Evolutionary conservation across 2,329 filamentous ascomycete species (phyloP), one percentile per base, ranked within the genome.

Genomic region (Periconia digitata): DNA sequence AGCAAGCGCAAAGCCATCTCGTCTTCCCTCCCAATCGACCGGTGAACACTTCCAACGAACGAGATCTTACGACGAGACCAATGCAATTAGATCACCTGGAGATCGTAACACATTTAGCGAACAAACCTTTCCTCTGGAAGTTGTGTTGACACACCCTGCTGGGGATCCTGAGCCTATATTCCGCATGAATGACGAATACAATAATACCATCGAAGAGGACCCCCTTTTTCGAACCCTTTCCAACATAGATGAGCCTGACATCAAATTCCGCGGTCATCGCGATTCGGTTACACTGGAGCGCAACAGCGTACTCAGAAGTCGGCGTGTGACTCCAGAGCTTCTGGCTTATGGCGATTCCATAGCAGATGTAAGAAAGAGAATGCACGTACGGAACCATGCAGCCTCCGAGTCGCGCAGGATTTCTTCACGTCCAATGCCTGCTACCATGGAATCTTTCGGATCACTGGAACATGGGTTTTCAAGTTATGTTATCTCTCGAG

Each of bases 261-360:
- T 55, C 1, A 58, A 49, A 15, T 71, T 71, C 20, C 56, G 62
- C 3, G 59, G 56, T 17, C 68, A 70, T 47, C 61, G 64, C 20
- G 64, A 71, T 41, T 71, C 68, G 0, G 51, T 69, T 0, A 53
- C 62, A 1, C 48, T 69, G n/a, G 62, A 64, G 6, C 61, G 60
- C 22, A 55, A 55, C 6, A 62, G 66, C 18, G 50, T 69, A n/a
- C 23, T 60, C 6, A 50, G 48, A 4, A 47, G 59, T 17, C 49
- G 56, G 5, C 50, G 47, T 2, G 32, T 60, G 0, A 54, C 56
- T 7, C 55, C 58, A 0, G 63, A 63, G 22, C 51, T 63, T 6
- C 55, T 62, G 16, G 49, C 54, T n/a, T 58, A 61, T 27, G 35
- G 51, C 7, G 58, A 66, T 35, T 64, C 62, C 1, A 46, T 62